phyloP scores from a whole-genome alignment of 306 rosid species.

The Sphenostylis stenocarpa region DNA sequence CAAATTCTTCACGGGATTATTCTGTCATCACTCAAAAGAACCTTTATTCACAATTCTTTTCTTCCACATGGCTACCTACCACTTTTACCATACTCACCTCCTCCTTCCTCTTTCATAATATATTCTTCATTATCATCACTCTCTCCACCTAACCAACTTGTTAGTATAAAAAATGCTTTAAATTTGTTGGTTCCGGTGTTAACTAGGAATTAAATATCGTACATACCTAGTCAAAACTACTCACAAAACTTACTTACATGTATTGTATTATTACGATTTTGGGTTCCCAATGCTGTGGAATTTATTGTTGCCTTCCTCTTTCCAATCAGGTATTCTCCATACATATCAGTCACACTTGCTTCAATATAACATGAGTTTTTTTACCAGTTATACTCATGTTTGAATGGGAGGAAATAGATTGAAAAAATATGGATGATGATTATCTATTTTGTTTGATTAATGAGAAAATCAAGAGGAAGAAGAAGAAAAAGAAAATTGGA shows the following conservation, averaged over 20 bases:
- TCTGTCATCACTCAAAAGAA: neutral
- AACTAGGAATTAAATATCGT: neutral
- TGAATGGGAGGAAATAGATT: too few relatives aligned
- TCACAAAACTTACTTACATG: neutral
- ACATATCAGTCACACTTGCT: neutral
- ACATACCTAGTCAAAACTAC: too few relatives aligned
- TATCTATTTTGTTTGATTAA: too few relatives aligned
- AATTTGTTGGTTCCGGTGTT: neutral
- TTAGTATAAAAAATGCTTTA: neutral
- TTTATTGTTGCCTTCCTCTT: neutral
- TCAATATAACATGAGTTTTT: too few relatives aligned
- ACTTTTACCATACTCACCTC: neutral
- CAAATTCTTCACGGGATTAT: slow-evolving; percentile 7
- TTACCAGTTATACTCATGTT: too few relatives aligned
- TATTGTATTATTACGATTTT: neutral
- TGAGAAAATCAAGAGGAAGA: too few relatives aligned
- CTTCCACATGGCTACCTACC: neutral
- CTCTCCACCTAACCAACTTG: neutral
- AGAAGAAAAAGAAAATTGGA: too few relatives aligned
- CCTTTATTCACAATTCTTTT: neutral
- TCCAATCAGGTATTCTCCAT: neutral
- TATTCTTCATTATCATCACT: neutral
- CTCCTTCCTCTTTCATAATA: neutral
- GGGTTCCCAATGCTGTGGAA: neutral
- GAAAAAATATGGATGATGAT: too few relatives aligned